Evolutionary conservation across 139 green algal genomes (phyloP).

Genomic region (Edaphochlamys debaryana): DNA sequence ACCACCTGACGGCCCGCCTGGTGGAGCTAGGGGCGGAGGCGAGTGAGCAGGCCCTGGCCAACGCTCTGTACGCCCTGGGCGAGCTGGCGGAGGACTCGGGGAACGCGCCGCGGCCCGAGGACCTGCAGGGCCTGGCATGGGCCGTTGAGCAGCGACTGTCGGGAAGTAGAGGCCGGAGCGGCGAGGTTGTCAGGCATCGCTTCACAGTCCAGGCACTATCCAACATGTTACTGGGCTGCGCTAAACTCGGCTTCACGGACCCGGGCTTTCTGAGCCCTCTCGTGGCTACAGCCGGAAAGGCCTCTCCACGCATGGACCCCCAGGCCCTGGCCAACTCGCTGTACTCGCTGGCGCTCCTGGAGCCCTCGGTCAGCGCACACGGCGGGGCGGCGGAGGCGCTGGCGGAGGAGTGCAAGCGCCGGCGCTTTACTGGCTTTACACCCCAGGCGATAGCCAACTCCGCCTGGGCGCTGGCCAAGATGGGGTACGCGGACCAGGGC

Average conservation of each 20-base stretch:
- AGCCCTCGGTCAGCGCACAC: no score
- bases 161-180: background rate
- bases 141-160: background rate
- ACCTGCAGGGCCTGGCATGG: no score
- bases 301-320: background rate
- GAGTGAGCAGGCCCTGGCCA: background rate
- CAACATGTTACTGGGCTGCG: background rate
- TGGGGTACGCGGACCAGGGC: background rate
- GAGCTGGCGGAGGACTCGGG: no score
- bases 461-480: conserved; percentile 45
- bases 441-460: conserved; percentile 38
- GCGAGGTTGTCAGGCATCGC: no score
- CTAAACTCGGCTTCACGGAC: background rate
- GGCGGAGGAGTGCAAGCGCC: no score
- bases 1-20: background rate
- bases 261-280: background rate
- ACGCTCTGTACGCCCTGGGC: conserved; percentile 34
- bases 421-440: conserved; percentile 8
- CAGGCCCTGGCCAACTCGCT: conserved; percentile 28
- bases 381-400: background rate
- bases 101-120: no score
- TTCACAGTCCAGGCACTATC: background rate
- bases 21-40: background rate
- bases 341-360: conserved; percentile 28
- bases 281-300: background rate